Evolutionary conservation across 352 stramenopile species (phyloP), one percentile per base, ranked within the genome.

Genomic region (Plasmopara viticola): DNA sequence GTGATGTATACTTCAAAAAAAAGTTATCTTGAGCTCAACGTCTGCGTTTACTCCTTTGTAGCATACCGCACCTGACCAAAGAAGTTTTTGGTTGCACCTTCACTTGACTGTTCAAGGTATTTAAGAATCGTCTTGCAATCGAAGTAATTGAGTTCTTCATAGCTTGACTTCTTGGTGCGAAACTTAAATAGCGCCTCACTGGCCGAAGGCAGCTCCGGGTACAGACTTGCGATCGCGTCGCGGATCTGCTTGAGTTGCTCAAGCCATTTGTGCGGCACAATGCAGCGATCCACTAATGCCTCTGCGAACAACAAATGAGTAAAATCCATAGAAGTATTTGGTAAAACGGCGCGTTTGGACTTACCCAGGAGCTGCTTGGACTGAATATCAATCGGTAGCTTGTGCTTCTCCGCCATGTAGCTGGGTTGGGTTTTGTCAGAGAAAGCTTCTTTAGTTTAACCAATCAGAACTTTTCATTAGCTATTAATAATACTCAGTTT

Each of bases 301-400:
- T 87, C 81, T 91, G 51, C n/a, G 2, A n/a, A 0, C 39, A 6
- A 44, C 34, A 55, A 20, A 39, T 4, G n/a, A 0, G 30, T 5
- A 18, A 9, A n/a, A 5, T 13, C 7, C 9, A 29, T 14, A 30
- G 7, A 29, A 30, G 34, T 9, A 15, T n/a, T 14, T n/a, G 33
- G 7, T 18, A 9, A 30, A 30, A 25, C n/a, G n/a, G n/a, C 2
- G 14, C 7, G 15, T 5, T 28, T 2, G 39, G 18, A 29, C 68
- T 29, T 67, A 90, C 79, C 79, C 18, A 90, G 62, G 8, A 90
- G 73, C 64, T 88, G 83, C 46, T 79, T 78, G 67, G 87, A 86
- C 53, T 84, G 72, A 53, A 90, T 84, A 62, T 90, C 79, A 62
- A 90, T 90, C 47, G 70, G 76, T 62, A 82, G 44, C 50, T 81